These are phyloP conservation scores for Aristolochia contorta DNA, from an alignment of 164 flowering plant genomes.

Conservation along the genomic window DNA sequence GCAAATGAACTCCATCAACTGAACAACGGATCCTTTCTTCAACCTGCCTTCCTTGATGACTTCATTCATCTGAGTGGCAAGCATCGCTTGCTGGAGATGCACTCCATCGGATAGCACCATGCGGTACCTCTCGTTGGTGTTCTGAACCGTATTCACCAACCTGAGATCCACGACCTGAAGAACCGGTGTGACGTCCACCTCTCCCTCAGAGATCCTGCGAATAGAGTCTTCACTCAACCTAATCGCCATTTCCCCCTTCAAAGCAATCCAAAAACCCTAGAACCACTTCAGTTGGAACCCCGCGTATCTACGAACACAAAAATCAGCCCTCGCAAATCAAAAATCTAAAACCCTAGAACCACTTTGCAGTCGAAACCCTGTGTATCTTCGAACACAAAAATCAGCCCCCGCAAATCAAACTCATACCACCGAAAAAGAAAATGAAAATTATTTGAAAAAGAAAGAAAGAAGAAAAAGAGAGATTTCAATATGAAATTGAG, in stretches of 20 bases:
- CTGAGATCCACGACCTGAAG: slow-evolving; percentile 20
- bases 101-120: slow-evolving; percentile 65
- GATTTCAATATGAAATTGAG: no score
- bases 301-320: no score
- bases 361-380: no score
- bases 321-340: no score
- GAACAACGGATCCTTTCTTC: slow-evolving; percentile 63
- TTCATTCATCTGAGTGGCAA: slow-evolving; percentile 58
- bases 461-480: no score
- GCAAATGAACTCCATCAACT: slow-evolving; percentile 48
- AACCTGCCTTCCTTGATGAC: slow-evolving; percentile 38
- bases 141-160: slow-evolving; percentile 11
- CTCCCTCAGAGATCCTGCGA: slow-evolving; percentile 15
- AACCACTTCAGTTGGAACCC: no score
- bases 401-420: no score
- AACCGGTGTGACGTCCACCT: slow-evolving; percentile 13
- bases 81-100: slow-evolving; percentile 68
- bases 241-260: slow-evolving; percentile 10
- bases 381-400: no score
- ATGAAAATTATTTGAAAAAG: no score
- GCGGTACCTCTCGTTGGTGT: slow-evolving; percentile 44
- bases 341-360: no score
- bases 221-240: slow-evolving; percentile 17
- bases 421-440: no score
- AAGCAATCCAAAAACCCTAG: no score